Conservation (phyloP, 2,329 filamentous ascomycete species). For the Zymoseptoria crescenta region DNA sequence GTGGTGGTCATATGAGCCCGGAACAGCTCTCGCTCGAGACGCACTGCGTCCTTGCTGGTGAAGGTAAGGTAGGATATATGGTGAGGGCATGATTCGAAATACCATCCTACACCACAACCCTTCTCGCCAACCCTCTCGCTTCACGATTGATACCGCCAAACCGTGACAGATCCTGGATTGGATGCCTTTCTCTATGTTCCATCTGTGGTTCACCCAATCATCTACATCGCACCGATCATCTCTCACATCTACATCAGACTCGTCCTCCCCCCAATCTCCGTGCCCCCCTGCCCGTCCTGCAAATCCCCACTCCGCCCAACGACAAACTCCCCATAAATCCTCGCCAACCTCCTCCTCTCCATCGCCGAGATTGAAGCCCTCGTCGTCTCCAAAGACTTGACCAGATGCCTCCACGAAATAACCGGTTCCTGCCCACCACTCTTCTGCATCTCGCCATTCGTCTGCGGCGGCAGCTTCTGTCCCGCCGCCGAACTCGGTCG, state of each 20-base stretch:
- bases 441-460: conserved; percentile 6
- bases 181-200: too few species aligned
- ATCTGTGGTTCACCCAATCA: too few species aligned
- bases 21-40: not conserved
- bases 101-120: too few species aligned
- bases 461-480: not conserved
- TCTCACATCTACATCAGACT: conserved; percentile 67
- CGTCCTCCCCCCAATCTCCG: conserved; percentile 83
- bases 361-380: conserved; percentile 73
- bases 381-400: conserved; percentile 67
- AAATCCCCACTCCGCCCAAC: conserved; percentile 90
- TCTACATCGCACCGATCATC: too few species aligned
- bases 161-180: too few species aligned
- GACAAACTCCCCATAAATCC: conserved; percentile 89
- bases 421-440: conserved; percentile 53
- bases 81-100: too few species aligned
- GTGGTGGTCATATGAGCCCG: too few species aligned
- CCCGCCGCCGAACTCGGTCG: not conserved
- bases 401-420: conserved; percentile 76
- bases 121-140: too few species aligned
- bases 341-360: conserved; percentile 64
- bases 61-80: too few species aligned
- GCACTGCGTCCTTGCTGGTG: not conserved
- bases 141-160: too few species aligned
- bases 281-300: conserved; percentile 84